These are phyloP conservation scores for Bonnemaisonia californica DNA, from an alignment of 31 red algal species.

Conservation along the genomic window DNA sequence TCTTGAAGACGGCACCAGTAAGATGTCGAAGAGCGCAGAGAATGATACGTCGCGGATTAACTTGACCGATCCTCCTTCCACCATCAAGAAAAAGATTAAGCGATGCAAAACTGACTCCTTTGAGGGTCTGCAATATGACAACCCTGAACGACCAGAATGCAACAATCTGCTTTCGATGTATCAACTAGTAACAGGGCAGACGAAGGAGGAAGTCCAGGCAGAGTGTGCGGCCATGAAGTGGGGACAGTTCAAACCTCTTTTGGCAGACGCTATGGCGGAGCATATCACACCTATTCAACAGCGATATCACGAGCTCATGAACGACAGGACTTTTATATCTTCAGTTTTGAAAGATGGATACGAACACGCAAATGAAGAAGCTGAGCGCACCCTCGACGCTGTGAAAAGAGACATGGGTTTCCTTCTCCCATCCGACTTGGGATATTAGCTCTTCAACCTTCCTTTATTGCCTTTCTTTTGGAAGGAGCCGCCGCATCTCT, in stretches of 20 bases:
- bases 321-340: slow-evolving; percentile 70
- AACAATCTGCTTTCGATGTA: slow-evolving; percentile 96
- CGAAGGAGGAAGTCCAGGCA: slow-evolving; percentile 71
- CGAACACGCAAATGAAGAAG: slow-evolving; percentile 74
- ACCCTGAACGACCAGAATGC: slow-evolving; percentile 90
- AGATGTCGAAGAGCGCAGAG: slow-evolving; percentile 97
- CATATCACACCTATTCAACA: slow-evolving; percentile 86
- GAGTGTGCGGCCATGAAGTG: slow-evolving; percentile 78
- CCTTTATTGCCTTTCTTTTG: not conserved
- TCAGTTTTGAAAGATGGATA: slow-evolving; percentile 74
- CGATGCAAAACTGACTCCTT: slow-evolving; percentile 98
- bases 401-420: slow-evolving; percentile 91
- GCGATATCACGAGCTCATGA: slow-evolving; percentile 75
- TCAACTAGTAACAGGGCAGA: slow-evolving; percentile 67
- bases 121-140: slow-evolving; percentile 83
- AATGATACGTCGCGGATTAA: slow-evolving; percentile 95
- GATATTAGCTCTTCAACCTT: not conserved
- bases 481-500: too few species aligned
- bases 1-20: slow-evolving; percentile 92
- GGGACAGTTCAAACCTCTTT: slow-evolving; percentile 91
- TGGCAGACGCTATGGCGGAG: slow-evolving; percentile 85
- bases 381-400: slow-evolving; percentile 77
- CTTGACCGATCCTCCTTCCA: slow-evolving; percentile 75
- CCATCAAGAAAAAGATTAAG: slow-evolving; percentile 87
- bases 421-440: slow-evolving; percentile 54